A percentile compares a stretch with the other conserved stretches of the same genome.
Evolutionary conservation across 495 filamentous ascomycete genomes (phyloP).

Genomic region (Penicillium ucsense): DNA sequence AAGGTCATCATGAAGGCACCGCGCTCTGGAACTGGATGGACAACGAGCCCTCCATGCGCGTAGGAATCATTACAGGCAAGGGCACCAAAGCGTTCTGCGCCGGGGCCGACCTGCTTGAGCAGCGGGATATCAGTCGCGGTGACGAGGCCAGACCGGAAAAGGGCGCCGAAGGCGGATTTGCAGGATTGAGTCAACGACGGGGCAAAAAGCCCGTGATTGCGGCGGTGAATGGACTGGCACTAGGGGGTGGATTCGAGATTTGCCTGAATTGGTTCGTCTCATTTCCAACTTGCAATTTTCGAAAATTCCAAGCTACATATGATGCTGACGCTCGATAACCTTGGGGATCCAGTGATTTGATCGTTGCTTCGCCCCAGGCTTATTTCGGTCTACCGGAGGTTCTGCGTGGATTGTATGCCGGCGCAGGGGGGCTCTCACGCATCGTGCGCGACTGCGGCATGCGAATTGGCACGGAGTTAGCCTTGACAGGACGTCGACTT

Average conservation of each 20-base stretch:
- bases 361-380: conserved; percentile 44
- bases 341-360: conserved; percentile 39
- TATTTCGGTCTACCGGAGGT: conserved; percentile 57
- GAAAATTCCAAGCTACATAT: too few relatives aligned
- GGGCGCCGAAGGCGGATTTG: conserved; percentile 12
- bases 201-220: conserved; percentile 51
- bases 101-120: conserved; percentile 35
- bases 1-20: background rate
- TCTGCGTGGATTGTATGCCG: conserved; percentile 46
- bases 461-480: conserved; percentile 59
- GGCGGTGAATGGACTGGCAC: conserved; percentile 58
- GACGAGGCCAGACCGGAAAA: background rate
- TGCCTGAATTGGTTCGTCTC: conserved; percentile 40
- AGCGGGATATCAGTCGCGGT: conserved; percentile 1
- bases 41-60: background rate
- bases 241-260: conserved; percentile 68
- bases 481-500: conserved; percentile 48
- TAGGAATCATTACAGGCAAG: conserved; percentile 17
- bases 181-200: conserved; percentile 18
- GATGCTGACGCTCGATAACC: too few relatives aligned
- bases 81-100: conserved; percentile 44
- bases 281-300: too few relatives aligned
- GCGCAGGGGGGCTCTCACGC: conserved; percentile 60
- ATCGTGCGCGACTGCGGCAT: conserved; percentile 48
- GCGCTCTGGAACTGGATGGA: background rate